Percentiles rank a stretch among this genome's conserved stretches.
Conservation (phyloP, 2,329 filamentous ascomycete genomes). For the Neonectria ditissima region DNA sequence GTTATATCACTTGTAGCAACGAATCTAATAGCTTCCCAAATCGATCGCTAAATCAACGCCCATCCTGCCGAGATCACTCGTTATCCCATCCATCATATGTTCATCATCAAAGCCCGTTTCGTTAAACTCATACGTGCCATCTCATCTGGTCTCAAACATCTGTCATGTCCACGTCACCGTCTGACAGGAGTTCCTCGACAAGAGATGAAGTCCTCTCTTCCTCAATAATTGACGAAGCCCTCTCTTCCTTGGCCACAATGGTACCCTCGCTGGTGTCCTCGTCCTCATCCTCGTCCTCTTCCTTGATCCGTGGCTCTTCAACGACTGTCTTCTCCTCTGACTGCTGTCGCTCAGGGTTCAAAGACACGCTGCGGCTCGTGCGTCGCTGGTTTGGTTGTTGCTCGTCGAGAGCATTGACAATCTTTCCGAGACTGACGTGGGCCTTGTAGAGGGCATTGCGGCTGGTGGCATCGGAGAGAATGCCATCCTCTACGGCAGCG, state of each 20-base stretch:
- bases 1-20: slow-evolving; percentile 28
- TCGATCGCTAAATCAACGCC: slow-evolving; percentile 33
- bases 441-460: slow-evolving; percentile 76
- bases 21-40: slow-evolving; percentile 24
- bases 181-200: slow-evolving; percentile 55
- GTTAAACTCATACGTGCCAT: slow-evolving; percentile 33
- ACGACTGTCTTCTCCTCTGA: slow-evolving; percentile 55
- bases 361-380: slow-evolving; percentile 60
- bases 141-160: slow-evolving; percentile 37
- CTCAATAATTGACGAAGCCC: slow-evolving; percentile 52
- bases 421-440: slow-evolving; percentile 75
- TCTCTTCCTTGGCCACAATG: slow-evolving; percentile 48
- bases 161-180: slow-evolving; percentile 53
- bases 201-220: slow-evolving; percentile 51
- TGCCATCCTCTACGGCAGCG: slow-evolving; percentile 71
- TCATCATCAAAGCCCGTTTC: slow-evolving; percentile 37
- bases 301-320: slow-evolving; percentile 60
- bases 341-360: slow-evolving; percentile 46
- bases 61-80: slow-evolving; percentile 23
- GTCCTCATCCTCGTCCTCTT: slow-evolving; percentile 62
- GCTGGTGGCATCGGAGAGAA: slow-evolving; percentile 70
- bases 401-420: slow-evolving; percentile 70
- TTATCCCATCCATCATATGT: slow-evolving; percentile 26
- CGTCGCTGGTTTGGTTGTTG: slow-evolving; percentile 52
- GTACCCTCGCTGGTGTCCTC: slow-evolving; percentile 53